Evolutionary conservation across 352 stramenopile species (phyloP).

Genomic region (Pythium chondricola): DNA sequence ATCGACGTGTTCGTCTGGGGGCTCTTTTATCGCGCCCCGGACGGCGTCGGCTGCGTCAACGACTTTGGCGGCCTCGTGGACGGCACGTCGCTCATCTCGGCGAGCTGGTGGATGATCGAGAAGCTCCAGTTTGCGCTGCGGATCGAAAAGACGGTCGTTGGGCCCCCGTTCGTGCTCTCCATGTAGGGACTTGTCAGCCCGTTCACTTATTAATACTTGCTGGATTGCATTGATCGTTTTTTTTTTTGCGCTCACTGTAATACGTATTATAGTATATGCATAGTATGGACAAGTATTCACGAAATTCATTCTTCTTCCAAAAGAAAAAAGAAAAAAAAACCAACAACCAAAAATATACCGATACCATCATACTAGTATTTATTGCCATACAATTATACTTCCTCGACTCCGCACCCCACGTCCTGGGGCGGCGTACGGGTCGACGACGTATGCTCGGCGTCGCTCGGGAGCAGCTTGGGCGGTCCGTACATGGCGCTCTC

Average conservation of each 20-base stretch:
- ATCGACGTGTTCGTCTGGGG: slow-evolving; percentile 69
- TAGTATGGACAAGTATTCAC: too few relatives aligned
- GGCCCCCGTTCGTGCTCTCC: slow-evolving; percentile 28
- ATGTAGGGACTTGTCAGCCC: slow-evolving; percentile 8
- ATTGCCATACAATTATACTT: neutral
- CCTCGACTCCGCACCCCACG: neutral
- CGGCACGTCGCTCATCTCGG: slow-evolving; percentile 43
- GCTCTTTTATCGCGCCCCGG: slow-evolving; percentile 39
- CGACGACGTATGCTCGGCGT: neutral
- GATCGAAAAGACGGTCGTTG: slow-evolving; percentile 44
- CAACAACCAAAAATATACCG: too few relatives aligned
- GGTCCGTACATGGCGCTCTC: slow-evolving; percentile 30
- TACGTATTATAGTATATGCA: too few relatives aligned
- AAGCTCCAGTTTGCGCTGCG: slow-evolving; percentile 61
- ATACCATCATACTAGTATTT: too few relatives aligned
- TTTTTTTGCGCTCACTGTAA: too few relatives aligned
- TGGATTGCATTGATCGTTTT: too few relatives aligned
- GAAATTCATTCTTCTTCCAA: too few relatives aligned
- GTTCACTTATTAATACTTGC: too few relatives aligned
- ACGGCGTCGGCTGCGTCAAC: slow-evolving; percentile 36
- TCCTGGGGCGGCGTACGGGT: neutral
- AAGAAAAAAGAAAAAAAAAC: too few relatives aligned
- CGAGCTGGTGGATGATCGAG: slow-evolving; percentile 67
- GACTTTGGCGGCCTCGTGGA: slow-evolving; percentile 60
- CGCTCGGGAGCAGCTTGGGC: slow-evolving; percentile 1